These are phyloP conservation scores for Trypanosoma platydactyli DNA, from an alignment of 208 protist species.

Conservation along the genomic window DNA sequence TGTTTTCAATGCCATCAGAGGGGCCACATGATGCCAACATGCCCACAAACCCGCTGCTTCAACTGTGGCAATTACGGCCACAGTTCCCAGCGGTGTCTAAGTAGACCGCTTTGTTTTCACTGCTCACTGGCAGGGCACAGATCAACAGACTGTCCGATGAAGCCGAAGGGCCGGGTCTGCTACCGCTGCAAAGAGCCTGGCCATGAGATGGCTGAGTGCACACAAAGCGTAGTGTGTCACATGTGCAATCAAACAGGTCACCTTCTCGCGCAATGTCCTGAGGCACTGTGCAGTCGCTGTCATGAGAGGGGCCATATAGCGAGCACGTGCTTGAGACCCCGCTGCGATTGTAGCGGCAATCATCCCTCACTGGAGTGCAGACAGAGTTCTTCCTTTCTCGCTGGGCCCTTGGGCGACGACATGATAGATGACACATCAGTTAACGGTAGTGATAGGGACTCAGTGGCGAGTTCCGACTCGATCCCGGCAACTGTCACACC, in stretches of 20 bases:
- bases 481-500: neutral
- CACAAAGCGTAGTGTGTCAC: constrained; percentile 68
- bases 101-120: constrained; percentile 86
- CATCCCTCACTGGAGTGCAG: constrained; percentile 44
- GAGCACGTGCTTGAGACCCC: constrained; percentile 54
- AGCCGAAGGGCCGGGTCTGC: constrained; percentile 71
- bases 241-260: constrained; percentile 84
- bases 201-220: constrained; percentile 80
- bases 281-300: constrained; percentile 68
- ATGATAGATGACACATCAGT: neutral
- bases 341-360: constrained; percentile 46
- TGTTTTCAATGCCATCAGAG: constrained; percentile 86
- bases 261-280: constrained; percentile 70
- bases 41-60: constrained; percentile 84
- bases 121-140: constrained; percentile 76
- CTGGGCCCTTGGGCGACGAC: neutral
- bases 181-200: constrained; percentile 89
- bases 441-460: constrained; percentile 14
- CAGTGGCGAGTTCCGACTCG: neutral
- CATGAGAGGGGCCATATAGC: constrained; percentile 79
- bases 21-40: constrained; percentile 81
- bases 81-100: constrained; percentile 82
- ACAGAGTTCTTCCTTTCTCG: neutral
- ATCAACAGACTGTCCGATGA: constrained; percentile 78
- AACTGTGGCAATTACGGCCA: constrained; percentile 89